Conservation (phyloP, 257 asterid genomes). For the Echites panduratus region DNA sequence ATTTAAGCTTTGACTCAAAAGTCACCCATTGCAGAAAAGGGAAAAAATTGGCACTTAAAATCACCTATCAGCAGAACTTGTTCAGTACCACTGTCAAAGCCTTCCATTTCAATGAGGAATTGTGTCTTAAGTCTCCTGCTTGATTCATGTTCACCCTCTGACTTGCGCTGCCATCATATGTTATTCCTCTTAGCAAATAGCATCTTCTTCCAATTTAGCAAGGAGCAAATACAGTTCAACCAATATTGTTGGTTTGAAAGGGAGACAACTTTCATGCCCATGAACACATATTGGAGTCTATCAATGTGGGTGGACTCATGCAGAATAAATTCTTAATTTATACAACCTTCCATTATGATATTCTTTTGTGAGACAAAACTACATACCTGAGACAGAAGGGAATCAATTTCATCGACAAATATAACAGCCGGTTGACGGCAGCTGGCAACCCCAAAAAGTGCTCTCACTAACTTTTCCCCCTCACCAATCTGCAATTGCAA, state of each 20-base stretch:
- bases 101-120: slow-evolving; percentile 98
- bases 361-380: slow-evolving; percentile 1
- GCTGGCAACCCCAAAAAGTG: slow-evolving; percentile 97
- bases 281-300: not conserved
- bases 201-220: not conserved
- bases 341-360: not conserved
- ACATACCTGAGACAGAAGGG: slow-evolving; percentile 92
- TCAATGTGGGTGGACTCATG: not conserved
- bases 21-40: not conserved
- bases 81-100: slow-evolving; percentile 80
- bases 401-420: slow-evolving; percentile 95
- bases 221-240: slow-evolving; percentile 4
- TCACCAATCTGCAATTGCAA: slow-evolving; percentile 77
- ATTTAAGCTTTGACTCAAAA: not conserved
- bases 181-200: slow-evolving; percentile 16
- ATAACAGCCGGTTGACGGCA: slow-evolving; percentile 99
- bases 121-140: slow-evolving; percentile 98
- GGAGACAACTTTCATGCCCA: not conserved
- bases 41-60: slow-evolving; percentile 17
- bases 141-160: slow-evolving; percentile 99
- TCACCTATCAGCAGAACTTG: slow-evolving; percentile 91
- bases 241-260: not conserved
- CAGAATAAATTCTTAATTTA: not conserved
- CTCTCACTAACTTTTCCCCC: slow-evolving; percentile 98
- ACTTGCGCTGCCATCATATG: slow-evolving; percentile 74